Evolutionary conservation across 768 basidiomycete genomes (phyloP).

Genomic region (Tricholoma saponaceum): DNA sequence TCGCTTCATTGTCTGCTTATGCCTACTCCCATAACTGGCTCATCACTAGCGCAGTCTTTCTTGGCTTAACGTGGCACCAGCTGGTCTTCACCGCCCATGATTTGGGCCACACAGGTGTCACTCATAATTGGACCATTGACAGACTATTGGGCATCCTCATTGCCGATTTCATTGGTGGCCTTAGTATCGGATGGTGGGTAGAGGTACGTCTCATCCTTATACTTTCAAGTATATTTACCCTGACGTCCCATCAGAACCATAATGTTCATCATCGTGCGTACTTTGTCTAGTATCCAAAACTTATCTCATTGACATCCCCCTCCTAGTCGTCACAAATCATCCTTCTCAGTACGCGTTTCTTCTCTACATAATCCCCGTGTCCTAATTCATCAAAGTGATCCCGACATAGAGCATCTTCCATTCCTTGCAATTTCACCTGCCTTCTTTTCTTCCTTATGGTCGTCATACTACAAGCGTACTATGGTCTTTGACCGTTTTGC

Average conservation of each 20-base stretch:
- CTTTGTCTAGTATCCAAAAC: background rate
- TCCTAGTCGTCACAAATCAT: constrained; percentile 91
- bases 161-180: constrained; percentile 85
- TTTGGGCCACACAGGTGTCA: constrained; percentile 92
- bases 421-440: constrained; percentile 91
- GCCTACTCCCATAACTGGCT: constrained; percentile 65
- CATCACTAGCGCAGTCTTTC: constrained; percentile 68
- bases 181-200: constrained; percentile 98
- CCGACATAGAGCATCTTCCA: constrained; percentile 84
- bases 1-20: constrained; percentile 56
- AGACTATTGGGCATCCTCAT: constrained; percentile 74
- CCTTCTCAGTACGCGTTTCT: constrained; percentile 74
- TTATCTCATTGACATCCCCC: constrained; percentile 2
- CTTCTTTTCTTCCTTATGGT: constrained; percentile 86
- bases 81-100: constrained; percentile 91
- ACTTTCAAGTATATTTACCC: background rate
- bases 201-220: constrained; percentile 59
- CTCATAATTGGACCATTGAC: constrained; percentile 81
- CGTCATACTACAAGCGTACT: constrained; percentile 89
- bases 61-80: constrained; percentile 95
- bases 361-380: background rate
- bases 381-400: constrained; percentile 49
- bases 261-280: constrained; percentile 92
- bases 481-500: constrained; percentile 76
- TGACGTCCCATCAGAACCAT: constrained; percentile 59